Conservation (phyloP, 2,329 filamentous ascomycete species). For the Apiospora marii region DNA sequence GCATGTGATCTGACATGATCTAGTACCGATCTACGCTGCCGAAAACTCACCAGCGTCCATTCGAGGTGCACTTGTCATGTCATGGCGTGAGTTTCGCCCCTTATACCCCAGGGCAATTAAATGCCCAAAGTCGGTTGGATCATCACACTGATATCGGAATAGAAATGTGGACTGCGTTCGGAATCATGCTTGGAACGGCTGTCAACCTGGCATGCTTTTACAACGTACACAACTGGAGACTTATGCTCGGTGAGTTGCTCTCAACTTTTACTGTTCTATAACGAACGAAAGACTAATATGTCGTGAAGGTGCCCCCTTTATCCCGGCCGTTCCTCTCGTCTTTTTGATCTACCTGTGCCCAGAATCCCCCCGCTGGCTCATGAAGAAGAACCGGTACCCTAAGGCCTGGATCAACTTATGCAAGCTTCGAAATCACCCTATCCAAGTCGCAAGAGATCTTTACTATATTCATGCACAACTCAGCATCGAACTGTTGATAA, state of each 20-base stretch:
- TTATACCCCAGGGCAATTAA: conserved; percentile 27
- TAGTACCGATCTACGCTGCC: conserved; percentile 77
- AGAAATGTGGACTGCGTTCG: conserved; percentile 69
- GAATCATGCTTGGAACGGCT: conserved; percentile 67
- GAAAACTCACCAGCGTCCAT: conserved; percentile 75
- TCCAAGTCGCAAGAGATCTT: conserved; percentile 68
- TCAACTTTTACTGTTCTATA: not conserved
- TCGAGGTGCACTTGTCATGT: conserved; percentile 81
- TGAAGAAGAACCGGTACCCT: conserved; percentile 69
- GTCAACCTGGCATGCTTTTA: conserved; percentile 62
- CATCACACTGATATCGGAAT: conserved; percentile 32
- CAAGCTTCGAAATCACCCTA: conserved; percentile 58
- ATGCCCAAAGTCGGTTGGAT: conserved; percentile 27
- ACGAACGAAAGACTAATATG: not conserved
- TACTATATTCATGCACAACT: conserved; percentile 73
- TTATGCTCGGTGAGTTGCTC: conserved; percentile 43
- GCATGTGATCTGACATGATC: not conserved
- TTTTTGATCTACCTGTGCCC: conserved; percentile 71
- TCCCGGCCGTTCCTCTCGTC: conserved; percentile 64
- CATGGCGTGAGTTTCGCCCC: conserved; percentile 62
- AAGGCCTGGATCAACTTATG: conserved; percentile 66
- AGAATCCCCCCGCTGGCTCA: conserved; percentile 70
- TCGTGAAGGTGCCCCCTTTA: conserved; percentile 67
- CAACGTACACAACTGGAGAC: conserved; percentile 45
- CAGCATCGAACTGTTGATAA: conserved; percentile 62